Conservation (phyloP, 1,284 basidiomycete genomes). For the Puccinia novopanici region DNA sequence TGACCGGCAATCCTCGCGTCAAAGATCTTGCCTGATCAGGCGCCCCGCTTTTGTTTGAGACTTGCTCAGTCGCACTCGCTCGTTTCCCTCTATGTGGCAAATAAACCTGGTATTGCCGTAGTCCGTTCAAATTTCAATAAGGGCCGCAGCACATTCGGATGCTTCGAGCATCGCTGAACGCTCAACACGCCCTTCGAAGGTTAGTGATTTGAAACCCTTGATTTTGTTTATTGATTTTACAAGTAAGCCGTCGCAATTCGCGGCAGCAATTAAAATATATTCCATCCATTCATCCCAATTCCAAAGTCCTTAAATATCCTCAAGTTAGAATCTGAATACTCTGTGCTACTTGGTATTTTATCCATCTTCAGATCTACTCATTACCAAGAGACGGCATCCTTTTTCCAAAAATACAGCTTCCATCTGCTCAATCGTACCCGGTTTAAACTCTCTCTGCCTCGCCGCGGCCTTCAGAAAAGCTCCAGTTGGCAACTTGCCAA, state of each 20-base stretch:
- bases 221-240: background rate
- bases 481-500: background rate
- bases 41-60: slow-evolving; percentile 10
- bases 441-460: background rate
- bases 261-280: no score
- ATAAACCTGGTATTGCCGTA: background rate
- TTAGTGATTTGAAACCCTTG: slow-evolving; percentile 1
- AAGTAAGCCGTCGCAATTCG: background rate
- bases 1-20: background rate
- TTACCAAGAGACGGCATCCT: background rate
- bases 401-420: background rate
- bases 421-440: background rate
- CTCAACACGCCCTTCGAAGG: background rate
- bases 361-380: background rate
- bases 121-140: background rate
- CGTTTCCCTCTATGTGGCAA: background rate
- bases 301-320: slow-evolving; percentile 3
- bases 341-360: background rate
- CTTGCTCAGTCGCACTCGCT: background rate
- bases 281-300: background rate
- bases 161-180: background rate
- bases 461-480: background rate
- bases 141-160: background rate
- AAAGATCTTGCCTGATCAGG: background rate
- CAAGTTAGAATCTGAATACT: background rate